Base-by-base conservation (phyloP, 331 rosid species). In the Stylosanthes scabra region DNA sequence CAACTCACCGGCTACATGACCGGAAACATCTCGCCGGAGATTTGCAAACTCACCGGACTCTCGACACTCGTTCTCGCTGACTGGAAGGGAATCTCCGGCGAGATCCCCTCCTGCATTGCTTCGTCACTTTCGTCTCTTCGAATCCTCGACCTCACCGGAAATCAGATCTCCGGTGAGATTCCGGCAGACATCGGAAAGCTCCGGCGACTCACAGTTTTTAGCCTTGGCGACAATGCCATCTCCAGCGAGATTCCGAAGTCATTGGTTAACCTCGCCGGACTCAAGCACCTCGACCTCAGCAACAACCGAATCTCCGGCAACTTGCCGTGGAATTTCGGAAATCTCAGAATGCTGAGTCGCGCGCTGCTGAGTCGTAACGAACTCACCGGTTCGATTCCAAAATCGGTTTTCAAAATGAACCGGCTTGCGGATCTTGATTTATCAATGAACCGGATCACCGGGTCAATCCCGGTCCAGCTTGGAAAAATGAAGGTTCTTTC, bases 401-500 rank as follows among this genome's bases (percentile, higher is more conserved):
- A 13, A 3, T 90, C 99, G 0, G 56, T 95, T 5, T 47, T 72
- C 0, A 41, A 28, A 64, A 81, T 95, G 86, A 75, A 74, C 57
- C 88, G 97, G 50, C 83, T 95, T 0, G 99, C 97, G 0, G 99
- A 95, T 74, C 74, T 95, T 58, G 97, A 92, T 78, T 29, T 94
- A 5, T 87, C 97, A 0, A 15, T 20, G 86, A 94, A 94, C 86
- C 87, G 65, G 73, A 68, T 94, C 3, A 81, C 82, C 25, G 97
- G 96, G 44, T 13, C 31, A 0, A 82, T 94, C 1, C 97, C 96
- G 4, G 70, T 11, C n/a, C 46, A 77, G 1, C 77, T 91, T 41
- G 96, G 97, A 3, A 84, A 83, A 52, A 90, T 94, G 97, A 81
- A 70, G 78, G 97, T 94, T 71, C 88, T 94, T 0, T 88, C 99